These are phyloP conservation scores for Penicillium verhagenii DNA, from an alignment of 495 filamentous ascomycete genomes.

Conservation along the genomic window DNA sequence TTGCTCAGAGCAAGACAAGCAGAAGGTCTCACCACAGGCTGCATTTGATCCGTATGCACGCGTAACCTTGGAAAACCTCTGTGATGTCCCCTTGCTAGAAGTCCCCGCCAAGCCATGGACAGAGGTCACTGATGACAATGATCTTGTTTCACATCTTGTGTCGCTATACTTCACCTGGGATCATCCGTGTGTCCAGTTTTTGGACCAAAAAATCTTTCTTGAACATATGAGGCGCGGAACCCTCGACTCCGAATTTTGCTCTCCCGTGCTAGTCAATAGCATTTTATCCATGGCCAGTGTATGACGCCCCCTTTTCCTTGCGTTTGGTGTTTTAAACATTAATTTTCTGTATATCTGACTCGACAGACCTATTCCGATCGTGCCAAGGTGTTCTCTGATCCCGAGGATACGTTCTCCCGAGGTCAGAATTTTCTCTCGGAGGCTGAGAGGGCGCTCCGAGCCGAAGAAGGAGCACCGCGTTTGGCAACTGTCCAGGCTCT, in stretches of 20 bases:
- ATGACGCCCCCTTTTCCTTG: constrained; percentile 10
- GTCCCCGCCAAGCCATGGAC: constrained; percentile 48
- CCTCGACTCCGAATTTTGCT: constrained; percentile 32
- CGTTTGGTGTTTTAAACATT: neutral
- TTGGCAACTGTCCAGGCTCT: constrained; percentile 40
- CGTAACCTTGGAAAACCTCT: constrained; percentile 36
- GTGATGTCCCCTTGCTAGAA: constrained; percentile 35
- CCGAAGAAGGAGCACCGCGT: constrained; percentile 31
- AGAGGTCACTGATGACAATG: constrained; percentile 41
- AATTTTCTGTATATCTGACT: constrained; percentile 3
- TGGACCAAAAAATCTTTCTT: constrained; percentile 38
- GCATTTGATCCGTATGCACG: constrained; percentile 24
- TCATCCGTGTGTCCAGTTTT: constrained; percentile 36
- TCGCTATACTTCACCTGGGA: constrained; percentile 49
- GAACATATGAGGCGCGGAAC: constrained; percentile 28
- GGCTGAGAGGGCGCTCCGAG: constrained; percentile 35
- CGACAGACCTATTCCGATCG: constrained; percentile 46
- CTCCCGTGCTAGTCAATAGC: constrained; percentile 39
- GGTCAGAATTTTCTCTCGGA: constrained; percentile 34
- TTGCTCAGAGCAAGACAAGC: constrained; percentile 15
- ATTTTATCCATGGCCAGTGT: constrained; percentile 43
- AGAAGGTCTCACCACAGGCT: constrained; percentile 6
- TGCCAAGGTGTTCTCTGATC: constrained; percentile 41
- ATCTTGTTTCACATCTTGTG: constrained; percentile 47
- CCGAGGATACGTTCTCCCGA: constrained; percentile 26